Conservation (phyloP, 257 asterid genomes). For the Craterostigma plantagineum region DNA sequence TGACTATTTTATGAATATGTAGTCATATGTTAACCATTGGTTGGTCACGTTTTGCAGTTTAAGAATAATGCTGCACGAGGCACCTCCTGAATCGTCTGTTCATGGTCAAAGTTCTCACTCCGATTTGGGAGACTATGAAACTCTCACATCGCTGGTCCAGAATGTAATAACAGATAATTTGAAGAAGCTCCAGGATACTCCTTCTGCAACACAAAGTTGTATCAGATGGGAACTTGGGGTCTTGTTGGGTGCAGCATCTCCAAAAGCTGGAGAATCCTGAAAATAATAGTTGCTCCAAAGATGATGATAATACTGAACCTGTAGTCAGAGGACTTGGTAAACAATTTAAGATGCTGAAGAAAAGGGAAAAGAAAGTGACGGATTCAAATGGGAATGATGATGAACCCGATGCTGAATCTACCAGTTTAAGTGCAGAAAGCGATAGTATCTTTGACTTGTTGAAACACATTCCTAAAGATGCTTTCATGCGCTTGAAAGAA, state of each 20-base stretch:
- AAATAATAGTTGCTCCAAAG: constrained; percentile 12
- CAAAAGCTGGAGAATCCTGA: constrained; percentile 60
- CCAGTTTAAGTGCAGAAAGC: constrained; percentile 25
- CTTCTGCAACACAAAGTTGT: constrained; percentile 21
- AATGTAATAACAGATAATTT: constrained; percentile 52
- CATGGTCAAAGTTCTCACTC: constrained; percentile 26
- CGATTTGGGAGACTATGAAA: constrained; percentile 20
- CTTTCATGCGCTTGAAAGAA: constrained; percentile 56
- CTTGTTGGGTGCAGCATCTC: constrained; percentile 96
- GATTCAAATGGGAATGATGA: constrained; percentile 23
- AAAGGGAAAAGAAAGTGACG: constrained; percentile 37
- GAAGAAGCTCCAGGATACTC: constrained; percentile 25
- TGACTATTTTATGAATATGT: background rate
- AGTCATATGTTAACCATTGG: constrained; percentile 11
- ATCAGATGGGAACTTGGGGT: constrained; percentile 99
- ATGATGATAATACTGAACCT: constrained; percentile 27
- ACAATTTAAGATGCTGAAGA: constrained; percentile 83
- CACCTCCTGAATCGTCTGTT: constrained; percentile 28
- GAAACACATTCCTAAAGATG: constrained; percentile 53
- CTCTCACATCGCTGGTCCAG: constrained; percentile 36
- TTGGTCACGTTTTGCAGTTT: constrained; percentile 37
- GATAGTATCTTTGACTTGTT: constrained; percentile 30
- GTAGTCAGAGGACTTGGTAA: constrained; percentile 89
- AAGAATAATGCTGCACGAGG: constrained; percentile 44
- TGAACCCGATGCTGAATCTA: no score